Conservation (phyloP, 331 rosid genomes). For the Stylosanthes scabra region DNA sequence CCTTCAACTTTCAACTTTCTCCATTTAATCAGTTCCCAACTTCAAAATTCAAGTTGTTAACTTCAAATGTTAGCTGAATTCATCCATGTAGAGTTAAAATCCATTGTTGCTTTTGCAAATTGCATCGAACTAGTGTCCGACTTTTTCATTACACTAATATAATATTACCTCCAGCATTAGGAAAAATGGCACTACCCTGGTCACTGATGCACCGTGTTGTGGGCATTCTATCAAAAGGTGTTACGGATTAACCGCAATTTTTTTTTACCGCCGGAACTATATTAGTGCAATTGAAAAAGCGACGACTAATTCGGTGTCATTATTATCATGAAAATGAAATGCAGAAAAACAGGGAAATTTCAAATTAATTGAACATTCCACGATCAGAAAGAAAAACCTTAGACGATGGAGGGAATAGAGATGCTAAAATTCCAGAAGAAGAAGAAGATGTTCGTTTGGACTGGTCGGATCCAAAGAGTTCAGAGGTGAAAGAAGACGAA, state of each 20-base stretch:
- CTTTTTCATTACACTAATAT: no score
- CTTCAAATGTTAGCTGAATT: slow-evolving; percentile 1
- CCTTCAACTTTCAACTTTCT: background rate
- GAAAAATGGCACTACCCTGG: no score
- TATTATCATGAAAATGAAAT: background rate
- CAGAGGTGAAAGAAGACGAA: slow-evolving; percentile 76
- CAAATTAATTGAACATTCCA: slow-evolving; percentile 15
- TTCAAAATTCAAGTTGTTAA: background rate
- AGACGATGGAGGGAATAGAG: slow-evolving; percentile 71
- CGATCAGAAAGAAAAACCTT: slow-evolving; percentile 46
- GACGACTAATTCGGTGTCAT: no score
- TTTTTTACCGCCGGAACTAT: no score
- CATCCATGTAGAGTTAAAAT: background rate
- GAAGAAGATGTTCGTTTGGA: slow-evolving; percentile 47
- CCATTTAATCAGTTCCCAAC: background rate
- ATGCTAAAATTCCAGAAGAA: slow-evolving; percentile 70
- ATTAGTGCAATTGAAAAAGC: no score
- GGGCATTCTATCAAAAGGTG: no score
- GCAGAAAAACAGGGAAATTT: slow-evolving; percentile 11
- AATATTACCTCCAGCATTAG: no score
- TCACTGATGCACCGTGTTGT: no score
- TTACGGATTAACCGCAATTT: no score
- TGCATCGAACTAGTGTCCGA: no score
- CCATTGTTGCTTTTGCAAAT: no score
- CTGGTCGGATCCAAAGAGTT: slow-evolving; percentile 72